Evolutionary conservation across 164 flowering plant genomes (phyloP).

Genomic region (Akebia trifoliata): DNA sequence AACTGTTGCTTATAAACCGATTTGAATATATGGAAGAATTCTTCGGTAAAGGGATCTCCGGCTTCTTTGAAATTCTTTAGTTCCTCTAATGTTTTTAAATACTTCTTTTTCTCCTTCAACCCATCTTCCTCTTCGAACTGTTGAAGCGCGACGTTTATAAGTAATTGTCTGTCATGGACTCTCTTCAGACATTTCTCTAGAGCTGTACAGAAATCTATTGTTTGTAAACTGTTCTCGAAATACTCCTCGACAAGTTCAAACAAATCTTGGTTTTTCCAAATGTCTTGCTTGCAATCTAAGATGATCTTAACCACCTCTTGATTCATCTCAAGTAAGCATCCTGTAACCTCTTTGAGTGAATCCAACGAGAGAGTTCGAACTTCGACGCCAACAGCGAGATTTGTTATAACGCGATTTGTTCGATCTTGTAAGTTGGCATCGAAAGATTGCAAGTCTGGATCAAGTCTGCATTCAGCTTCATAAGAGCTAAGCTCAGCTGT

Average conservation of each 20-base stretch:
- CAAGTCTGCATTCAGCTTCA: constrained; percentile 55
- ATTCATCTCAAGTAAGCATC: constrained; percentile 55
- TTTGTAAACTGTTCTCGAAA: constrained; percentile 55
- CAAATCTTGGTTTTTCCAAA: constrained; percentile 54
- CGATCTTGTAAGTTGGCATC: constrained; percentile 51
- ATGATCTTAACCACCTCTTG: constrained; percentile 61
- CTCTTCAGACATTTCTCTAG: constrained; percentile 55
- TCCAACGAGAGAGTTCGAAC: too few species aligned
- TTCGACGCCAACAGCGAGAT: constrained; percentile 44
- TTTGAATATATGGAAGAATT: constrained; percentile 43
- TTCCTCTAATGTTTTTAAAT: constrained; percentile 36
- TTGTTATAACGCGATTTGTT: constrained; percentile 42
- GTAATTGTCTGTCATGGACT: constrained; percentile 51
- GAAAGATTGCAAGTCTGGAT: constrained; percentile 53
- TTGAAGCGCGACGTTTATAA: constrained; percentile 43
- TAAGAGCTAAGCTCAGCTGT: constrained; percentile 53
- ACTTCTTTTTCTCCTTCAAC: constrained; percentile 12
- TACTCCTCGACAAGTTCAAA: constrained; percentile 58
- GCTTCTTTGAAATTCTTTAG: constrained; percentile 46
- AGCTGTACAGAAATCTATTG: constrained; percentile 58
- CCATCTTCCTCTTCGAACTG: constrained; percentile 50
- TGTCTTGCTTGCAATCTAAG: constrained; percentile 46
- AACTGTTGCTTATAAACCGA: constrained; percentile 48
- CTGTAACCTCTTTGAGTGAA: constrained; percentile 55
- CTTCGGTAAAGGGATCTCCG: constrained; percentile 59